Percentiles rank a stretch among this genome's conserved stretches.
These are phyloP conservation scores for Hysterangium stoloniferum DNA, from an alignment of 768 basidiomycete species.

Conservation along the genomic window DNA sequence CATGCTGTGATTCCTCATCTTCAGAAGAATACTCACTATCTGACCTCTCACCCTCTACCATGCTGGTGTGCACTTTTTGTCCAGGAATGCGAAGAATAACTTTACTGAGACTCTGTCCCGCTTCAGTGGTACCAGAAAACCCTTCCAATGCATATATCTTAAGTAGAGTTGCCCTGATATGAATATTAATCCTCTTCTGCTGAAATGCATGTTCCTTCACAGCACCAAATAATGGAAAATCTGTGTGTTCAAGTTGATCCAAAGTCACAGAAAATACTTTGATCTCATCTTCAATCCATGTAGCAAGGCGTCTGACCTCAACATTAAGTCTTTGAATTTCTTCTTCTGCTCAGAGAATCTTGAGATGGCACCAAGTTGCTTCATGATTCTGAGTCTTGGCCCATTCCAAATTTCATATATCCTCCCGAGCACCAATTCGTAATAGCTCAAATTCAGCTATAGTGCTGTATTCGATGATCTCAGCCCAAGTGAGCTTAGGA, in stretches of 20 bases:
- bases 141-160: background rate
- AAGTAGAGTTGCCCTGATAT: background rate
- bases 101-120: no score
- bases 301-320: slow-evolving; percentile 23
- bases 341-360: slow-evolving; percentile 24
- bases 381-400: slow-evolving; percentile 30
- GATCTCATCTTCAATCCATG: slow-evolving; percentile 22
- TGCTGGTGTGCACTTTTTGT: no score
- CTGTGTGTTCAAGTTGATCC: background rate
- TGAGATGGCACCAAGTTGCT: slow-evolving; percentile 23
- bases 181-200: background rate
- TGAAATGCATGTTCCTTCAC: background rate
- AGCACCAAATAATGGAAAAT: background rate
- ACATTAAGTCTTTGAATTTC: slow-evolving; percentile 27
- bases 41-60: no score
- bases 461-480: slow-evolving; percentile 12
- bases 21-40: no score
- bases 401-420: slow-evolving; percentile 25
- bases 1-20: no score
- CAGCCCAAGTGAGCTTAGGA: background rate
- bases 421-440: slow-evolving; percentile 19
- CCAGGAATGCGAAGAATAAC: no score
- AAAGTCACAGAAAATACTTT: background rate
- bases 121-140: background rate
- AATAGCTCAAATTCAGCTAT: slow-evolving; percentile 27